Evolutionary conservation across 2,329 filamentous ascomycete genomes (phyloP), one percentile per base, ranked within the genome.

Genomic region (Colletotrichum spinosum): DNA sequence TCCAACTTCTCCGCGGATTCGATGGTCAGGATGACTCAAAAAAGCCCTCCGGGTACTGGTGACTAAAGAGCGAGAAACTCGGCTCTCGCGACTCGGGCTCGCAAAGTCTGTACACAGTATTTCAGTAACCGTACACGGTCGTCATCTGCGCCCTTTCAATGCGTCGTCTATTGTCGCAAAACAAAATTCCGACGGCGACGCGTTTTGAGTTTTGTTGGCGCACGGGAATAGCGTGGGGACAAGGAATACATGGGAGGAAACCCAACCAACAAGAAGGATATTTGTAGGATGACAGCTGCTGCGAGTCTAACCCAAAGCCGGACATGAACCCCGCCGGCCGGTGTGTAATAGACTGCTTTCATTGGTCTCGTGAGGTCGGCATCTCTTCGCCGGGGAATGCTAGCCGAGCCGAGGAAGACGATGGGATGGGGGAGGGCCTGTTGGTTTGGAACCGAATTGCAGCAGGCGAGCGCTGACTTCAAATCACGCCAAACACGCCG

Each of bases 281-380:
- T 5, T 25, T 25, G 4, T 25, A 5, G 25, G 25, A 25, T 25
- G 25, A 25, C 25, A 25, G 25, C 25, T 13, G 48, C 11, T 13
- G 41, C 41, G 15, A 53, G 34, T 55, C 12, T 41, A 33, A 8
- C 41, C 12, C 51, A 55, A 61, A 35, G n/a, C 51, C 57, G 35
- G 33, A 62, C 38, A 42, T 35, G 15, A 39, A 41, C 25, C 45
- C 9, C 11, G 46, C 46, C 45, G 41, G 42, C 37, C 38, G n/a
- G 56, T 62, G 35, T 56, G 57, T 52, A 65, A 62, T 48, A 39
- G 10, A 62, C 37, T 65, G 38, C 34, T 51, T 25, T 42, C 39
- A 61, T 61, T 65, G 45, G 57, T n/a, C 39, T 46, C 11, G 34
- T 51, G 34, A 9, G 12, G 13, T 9, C 3, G 10, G 34, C 17